Conservation (phyloP, 108 stramenopile genomes). For the Mediolabrus comicus region DNA sequence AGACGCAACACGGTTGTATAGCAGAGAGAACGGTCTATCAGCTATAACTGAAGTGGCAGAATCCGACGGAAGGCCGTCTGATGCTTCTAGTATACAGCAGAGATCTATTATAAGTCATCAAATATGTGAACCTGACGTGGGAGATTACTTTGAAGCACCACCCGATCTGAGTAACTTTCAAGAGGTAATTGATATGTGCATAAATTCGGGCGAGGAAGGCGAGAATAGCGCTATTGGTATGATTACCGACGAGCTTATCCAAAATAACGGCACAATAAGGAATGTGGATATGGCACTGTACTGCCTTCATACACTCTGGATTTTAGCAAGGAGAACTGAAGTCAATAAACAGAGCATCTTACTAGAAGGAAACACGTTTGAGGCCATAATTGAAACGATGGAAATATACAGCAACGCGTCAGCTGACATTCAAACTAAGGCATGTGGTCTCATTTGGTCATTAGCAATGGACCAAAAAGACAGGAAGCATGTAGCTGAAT, state of each 20-base stretch:
- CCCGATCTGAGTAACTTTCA: conserved; percentile 9
- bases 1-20: background rate
- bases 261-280: conserved; percentile 14
- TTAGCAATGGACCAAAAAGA: conserved; percentile 25
- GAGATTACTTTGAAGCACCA: conserved; percentile 6
- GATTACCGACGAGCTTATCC: conserved; percentile 23
- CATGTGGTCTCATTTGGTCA: conserved; percentile 34
- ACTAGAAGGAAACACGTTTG: conserved; percentile 21
- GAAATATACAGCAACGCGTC: conserved; percentile 18
- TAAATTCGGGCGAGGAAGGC: conserved; percentile 6
- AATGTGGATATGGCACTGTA: conserved; percentile 24
- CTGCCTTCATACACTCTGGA: conserved; percentile 31
- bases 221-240: conserved; percentile 24
- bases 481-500: conserved; percentile 25
- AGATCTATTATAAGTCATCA: conserved; percentile 16
- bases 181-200: conserved; percentile 17
- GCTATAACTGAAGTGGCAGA: background rate
- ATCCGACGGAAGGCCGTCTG: background rate
- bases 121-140: conserved; percentile 13
- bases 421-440: conserved; percentile 24
- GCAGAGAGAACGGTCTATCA: background rate
- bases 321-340: conserved; percentile 32
- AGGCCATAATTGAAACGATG: conserved; percentile 51
- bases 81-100: background rate
- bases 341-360: conserved; percentile 29